Evolutionary conservation across 2,329 filamentous ascomycete genomes (phyloP).

Genomic region (Chaetomiaceae sp.): DNA sequence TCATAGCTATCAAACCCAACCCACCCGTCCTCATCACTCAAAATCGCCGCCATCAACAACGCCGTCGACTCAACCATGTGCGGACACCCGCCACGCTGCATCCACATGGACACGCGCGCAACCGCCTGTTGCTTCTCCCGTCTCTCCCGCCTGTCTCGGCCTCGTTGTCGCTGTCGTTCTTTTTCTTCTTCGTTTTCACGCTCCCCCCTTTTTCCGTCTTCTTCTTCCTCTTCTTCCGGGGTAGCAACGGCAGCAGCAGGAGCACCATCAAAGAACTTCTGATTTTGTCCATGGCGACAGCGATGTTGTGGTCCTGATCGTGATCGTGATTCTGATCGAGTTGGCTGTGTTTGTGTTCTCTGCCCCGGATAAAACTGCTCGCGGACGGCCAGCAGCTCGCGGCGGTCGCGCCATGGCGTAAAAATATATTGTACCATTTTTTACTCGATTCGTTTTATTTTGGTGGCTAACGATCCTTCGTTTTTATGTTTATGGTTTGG

Average conservation of each 20-base stretch:
- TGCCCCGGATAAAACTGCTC: slow-evolving; percentile 62
- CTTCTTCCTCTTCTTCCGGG: no score
- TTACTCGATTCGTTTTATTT: no score
- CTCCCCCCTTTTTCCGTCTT: neutral
- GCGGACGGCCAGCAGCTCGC: slow-evolving; percentile 62
- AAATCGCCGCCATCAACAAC: slow-evolving; percentile 62
- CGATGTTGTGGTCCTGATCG: neutral
- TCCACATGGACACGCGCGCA: slow-evolving; percentile 60
- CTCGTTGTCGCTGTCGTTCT: neutral
- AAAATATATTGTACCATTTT: slow-evolving; percentile 67
- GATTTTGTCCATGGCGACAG: no score
- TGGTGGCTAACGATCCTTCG: no score
- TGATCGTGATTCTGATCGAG: no score
- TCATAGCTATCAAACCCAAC: neutral
- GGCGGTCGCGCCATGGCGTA: slow-evolving; percentile 65
- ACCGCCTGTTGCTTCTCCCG: slow-evolving; percentile 43
- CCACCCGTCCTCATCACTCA: slow-evolving; percentile 48
- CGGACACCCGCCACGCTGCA: slow-evolving; percentile 68
- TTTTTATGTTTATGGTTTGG: no score
- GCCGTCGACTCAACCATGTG: slow-evolving; percentile 77
- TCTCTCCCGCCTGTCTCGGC: neutral
- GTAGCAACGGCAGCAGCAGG: no score
- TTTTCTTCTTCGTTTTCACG: no score
- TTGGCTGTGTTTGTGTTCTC: no score
- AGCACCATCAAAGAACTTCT: no score